Base-by-base conservation (phyloP, 2,329 filamentous ascomycete genomes). In the Drechslera avenae region DNA sequence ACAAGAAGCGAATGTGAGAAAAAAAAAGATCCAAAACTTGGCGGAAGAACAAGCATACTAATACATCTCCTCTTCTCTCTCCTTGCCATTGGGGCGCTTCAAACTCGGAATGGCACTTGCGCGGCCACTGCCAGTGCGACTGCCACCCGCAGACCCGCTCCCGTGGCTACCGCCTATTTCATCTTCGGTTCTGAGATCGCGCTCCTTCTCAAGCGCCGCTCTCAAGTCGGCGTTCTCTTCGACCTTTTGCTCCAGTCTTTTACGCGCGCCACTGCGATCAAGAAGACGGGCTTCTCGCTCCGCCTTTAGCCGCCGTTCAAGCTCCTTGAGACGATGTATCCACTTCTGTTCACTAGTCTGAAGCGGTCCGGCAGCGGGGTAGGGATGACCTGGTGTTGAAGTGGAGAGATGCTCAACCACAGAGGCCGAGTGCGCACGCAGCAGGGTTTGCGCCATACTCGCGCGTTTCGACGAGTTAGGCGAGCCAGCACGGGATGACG, bases 241-340 rank as follows among this genome's bases (percentile, higher is more conserved):
- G 68, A 86, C 83, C n/a, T 88, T 82, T 54, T 91, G 88, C 51
- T 91, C 87, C 0, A 96, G 76, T 44, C 93, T 80, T 76, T 91
- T 88, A 46, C 90, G 79, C 21, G 93, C 93, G 18, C 91, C 91
- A 39, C 83, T 88, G 3, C 94, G 85, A 75, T 99, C 94, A 50
- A 96, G 79, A 45, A 95, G 79, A 36, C 94, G 79, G 1, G 87
- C 91, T 73, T 97, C 94, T 12, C 94, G 80, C 76, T 99, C 94
- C 37, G 89, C 86, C 73, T 96, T 96, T 14, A 99, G 79, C 62
- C 95, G 85, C 59, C 87, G 83, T 78, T 99, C 94, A 61, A 97
- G 78, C 69, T 97, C 92, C 50, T 90, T 86, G 28, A 97, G 79
- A 5, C 94, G 80, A 57, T 96, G 84, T 58, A 95, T 86, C 90